Evolutionary conservation across 2,329 filamentous ascomycete genomes (phyloP).

Genomic region (Beauveria sp.): DNA sequence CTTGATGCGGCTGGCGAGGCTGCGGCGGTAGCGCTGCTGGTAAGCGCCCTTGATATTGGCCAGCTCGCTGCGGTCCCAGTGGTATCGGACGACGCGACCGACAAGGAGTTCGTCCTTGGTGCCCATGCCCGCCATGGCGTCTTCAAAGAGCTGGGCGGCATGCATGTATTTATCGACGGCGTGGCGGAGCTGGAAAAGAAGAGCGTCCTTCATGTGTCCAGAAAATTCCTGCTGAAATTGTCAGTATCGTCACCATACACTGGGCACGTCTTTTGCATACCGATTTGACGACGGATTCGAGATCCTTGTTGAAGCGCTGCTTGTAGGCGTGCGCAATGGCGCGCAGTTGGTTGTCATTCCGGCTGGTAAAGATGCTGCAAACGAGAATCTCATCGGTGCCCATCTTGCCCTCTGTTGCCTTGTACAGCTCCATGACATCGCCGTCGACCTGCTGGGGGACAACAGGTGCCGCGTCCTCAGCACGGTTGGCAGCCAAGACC

Average conservation of each 20-base stretch:
- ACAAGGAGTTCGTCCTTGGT: conserved; percentile 81
- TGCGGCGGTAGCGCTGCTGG: conserved; percentile 59
- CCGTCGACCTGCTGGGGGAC: conserved; percentile 65
- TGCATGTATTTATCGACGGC: conserved; percentile 77
- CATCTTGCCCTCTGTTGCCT: conserved; percentile 64
- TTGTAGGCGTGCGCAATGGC: conserved; percentile 73
- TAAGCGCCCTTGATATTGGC: conserved; percentile 74
- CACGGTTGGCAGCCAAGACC: conserved; percentile 64
- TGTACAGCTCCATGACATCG: conserved; percentile 70
- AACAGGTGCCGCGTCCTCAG: conserved; percentile 70
- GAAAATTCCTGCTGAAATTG: conserved; percentile 59
- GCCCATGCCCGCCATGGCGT: conserved; percentile 76
- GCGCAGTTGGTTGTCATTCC: conserved; percentile 75
- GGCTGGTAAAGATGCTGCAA: conserved; percentile 67
- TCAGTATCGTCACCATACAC: background rate
- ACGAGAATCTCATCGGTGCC: conserved; percentile 70
- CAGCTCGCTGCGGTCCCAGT: conserved; percentile 75
- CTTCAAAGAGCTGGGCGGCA: conserved; percentile 76
- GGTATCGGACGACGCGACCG: conserved; percentile 66
- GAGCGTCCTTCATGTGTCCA: conserved; percentile 83
- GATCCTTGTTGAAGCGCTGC: conserved; percentile 58
- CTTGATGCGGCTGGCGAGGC: conserved; percentile 61
- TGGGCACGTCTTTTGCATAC: conserved; percentile 29
- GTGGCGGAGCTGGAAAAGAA: conserved; percentile 70
- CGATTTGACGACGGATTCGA: conserved; percentile 68